Percentiles rank a stretch among this genome's conserved stretches.
Conservation (phyloP, 2,329 filamentous ascomycete genomes). For the Penicillium sp. region DNA sequence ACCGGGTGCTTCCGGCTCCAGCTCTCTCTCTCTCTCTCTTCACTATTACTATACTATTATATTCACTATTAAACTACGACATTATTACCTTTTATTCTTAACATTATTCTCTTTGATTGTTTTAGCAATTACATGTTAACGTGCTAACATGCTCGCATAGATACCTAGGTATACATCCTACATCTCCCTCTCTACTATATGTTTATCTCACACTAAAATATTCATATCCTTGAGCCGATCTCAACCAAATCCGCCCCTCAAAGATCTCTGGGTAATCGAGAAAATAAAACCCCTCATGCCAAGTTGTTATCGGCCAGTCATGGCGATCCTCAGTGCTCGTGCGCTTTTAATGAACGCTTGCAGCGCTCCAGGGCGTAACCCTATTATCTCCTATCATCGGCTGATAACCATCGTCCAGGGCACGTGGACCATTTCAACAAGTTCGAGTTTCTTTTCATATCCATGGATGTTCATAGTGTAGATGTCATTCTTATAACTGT, state of each 20-base stretch:
- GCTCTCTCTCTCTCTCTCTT: too few species aligned
- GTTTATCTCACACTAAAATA: background rate
- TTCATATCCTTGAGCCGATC: conserved; percentile 2
- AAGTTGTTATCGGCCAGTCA: conserved; percentile 11
- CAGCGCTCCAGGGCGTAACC: conserved; percentile 11
- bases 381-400: conserved; percentile 6
- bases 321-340: conserved; percentile 7
- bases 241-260: background rate
- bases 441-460: background rate
- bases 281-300: conserved; percentile 9
- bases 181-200: background rate
- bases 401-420: conserved; percentile 4
- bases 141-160: too few species aligned
- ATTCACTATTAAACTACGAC: background rate
- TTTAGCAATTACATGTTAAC: background rate
- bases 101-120: background rate
- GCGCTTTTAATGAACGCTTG: conserved; percentile 9
- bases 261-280: background rate
- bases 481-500: background rate
- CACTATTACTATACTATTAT: background rate
- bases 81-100: background rate
- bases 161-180: background rate
- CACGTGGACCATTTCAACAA: conserved; percentile 2
- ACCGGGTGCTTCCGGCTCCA: conserved; percentile 16
- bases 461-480: background rate